A percentile compares a stretch with the other conserved stretches of the same genome.
Conservation (phyloP, 2,329 filamentous ascomycete genomes). For the Colletotrichum sp. region DNA sequence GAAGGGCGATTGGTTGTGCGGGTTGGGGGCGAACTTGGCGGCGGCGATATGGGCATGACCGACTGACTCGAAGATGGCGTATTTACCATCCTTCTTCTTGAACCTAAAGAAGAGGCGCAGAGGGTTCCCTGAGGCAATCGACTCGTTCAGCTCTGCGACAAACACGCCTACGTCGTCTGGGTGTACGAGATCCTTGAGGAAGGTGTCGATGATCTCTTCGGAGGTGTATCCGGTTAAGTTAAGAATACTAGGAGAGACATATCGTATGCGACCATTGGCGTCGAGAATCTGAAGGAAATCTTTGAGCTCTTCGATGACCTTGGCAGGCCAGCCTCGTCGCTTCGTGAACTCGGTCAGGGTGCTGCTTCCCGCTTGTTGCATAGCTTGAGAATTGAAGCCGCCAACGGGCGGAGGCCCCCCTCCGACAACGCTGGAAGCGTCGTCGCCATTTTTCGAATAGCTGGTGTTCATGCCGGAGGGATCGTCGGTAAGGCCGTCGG, state of each 20-base stretch:
- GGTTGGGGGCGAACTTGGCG: slow-evolving; percentile 67
- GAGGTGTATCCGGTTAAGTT: slow-evolving; percentile 76
- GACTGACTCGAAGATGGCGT: slow-evolving; percentile 86
- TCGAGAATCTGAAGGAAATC: slow-evolving; percentile 90
- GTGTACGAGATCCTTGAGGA: slow-evolving; percentile 84
- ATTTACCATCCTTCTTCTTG: slow-evolving; percentile 73
- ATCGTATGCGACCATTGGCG: slow-evolving; percentile 81
- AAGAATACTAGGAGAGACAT: slow-evolving; percentile 81
- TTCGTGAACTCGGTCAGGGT: slow-evolving; percentile 65
- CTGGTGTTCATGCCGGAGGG: slow-evolving; percentile 9
- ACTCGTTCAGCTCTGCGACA: slow-evolving; percentile 86
- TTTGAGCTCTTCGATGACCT: slow-evolving; percentile 86
- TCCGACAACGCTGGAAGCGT: slow-evolving; percentile 36
- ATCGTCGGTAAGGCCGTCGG: slow-evolving; percentile 16
- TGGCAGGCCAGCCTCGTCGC: slow-evolving; percentile 80
- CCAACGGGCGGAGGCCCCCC: slow-evolving; percentile 46
- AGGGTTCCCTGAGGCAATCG: slow-evolving; percentile 79
- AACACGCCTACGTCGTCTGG: slow-evolving; percentile 85
- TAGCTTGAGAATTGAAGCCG: slow-evolving; percentile 33
- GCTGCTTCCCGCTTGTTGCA: slow-evolving; percentile 42
- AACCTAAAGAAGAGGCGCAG: slow-evolving; percentile 89
- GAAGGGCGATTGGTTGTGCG: slow-evolving; percentile 69
- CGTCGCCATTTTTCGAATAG: slow-evolving; percentile 16
- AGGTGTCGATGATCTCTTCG: slow-evolving; percentile 73
- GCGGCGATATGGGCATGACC: slow-evolving; percentile 88